Evolutionary conservation across 2,329 filamentous ascomycete genomes (phyloP), one percentile per base, ranked within the genome.

Genomic region (Trichoderma atrobrunneum): DNA sequence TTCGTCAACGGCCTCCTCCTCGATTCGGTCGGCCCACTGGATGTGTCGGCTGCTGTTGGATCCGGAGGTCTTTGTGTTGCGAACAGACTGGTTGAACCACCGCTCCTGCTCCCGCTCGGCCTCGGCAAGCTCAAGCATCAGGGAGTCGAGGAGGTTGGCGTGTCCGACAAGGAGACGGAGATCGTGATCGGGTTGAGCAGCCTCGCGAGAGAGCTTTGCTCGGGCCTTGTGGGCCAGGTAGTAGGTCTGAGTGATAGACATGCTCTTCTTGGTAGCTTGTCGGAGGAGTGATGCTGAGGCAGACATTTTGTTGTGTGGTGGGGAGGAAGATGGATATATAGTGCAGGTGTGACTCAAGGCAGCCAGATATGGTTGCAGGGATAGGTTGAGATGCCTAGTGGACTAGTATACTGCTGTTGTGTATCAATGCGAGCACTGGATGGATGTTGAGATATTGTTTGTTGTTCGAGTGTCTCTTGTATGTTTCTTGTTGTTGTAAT

Each of bases 211-310:
- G 80, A 99, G 94, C 94, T 99, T 99, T 78, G 91, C 92, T 82
- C 96, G 91, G 81, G 96, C 96, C 84, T 95, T 95, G 88, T 97
- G 95, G 81, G 96, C 96, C 79, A 98, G 92, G 87, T 94, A 97
- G 92, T 98, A 99, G 74, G 95, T 98, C 85, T 98, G 94, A 32
- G 95, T 97, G 86, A 98, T 92, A 82, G 93, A 97, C 96, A 98
- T 98, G 85, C 92, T 95, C 84, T 94, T 93, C 85, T 92, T 87
- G 76, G 84, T 82, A 65, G 85, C 76, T 72, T 76, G 70, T 62
- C 79, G 78, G 74, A 77, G 76, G 70, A 80, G 78, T 74, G 79
- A 76, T 75, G 76, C 74, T 71, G 77, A 74, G 67, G 80, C 75
- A 72, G 80, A 78, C 79, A 81, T 81, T 63, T 70, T 79, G 76